A percentile compares a stretch with the other conserved stretches of the same genome.
Evolutionary conservation across 2,329 filamentous ascomycete genomes (phyloP).

Genomic region (Colletotrichum euphorbiae): DNA sequence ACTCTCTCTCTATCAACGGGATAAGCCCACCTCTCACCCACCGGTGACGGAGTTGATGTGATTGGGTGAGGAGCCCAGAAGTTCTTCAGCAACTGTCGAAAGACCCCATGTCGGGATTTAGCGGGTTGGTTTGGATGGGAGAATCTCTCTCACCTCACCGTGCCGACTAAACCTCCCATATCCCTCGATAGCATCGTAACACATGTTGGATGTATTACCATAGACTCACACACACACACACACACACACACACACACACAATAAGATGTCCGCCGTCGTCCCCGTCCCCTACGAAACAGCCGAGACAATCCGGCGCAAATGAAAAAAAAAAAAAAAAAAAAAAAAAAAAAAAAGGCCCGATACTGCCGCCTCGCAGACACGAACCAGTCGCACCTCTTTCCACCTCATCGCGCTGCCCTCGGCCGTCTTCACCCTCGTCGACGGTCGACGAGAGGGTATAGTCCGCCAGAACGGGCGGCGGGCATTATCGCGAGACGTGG

Average conservation of each 20-base stretch:
- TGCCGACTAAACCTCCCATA: not conserved
- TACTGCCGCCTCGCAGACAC: slow-evolving; percentile 40
- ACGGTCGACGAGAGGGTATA: slow-evolving; percentile 8
- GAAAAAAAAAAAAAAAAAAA: too few relatives aligned
- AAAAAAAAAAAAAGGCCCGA: slow-evolving; percentile 34
- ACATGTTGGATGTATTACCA: not conserved
- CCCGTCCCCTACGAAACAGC: slow-evolving; percentile 28
- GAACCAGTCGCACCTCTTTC: slow-evolving; percentile 31
- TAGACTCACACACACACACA: not conserved
- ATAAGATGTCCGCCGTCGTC: not conserved
- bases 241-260: too few relatives aligned
- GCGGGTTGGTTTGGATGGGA: too few relatives aligned
- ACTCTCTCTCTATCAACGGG: too few relatives aligned
- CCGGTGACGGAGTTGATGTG: too few relatives aligned
- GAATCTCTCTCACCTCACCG: not conserved
- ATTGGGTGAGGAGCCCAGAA: too few relatives aligned
- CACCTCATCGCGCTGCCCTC: slow-evolving; percentile 32
- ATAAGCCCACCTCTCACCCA: too few relatives aligned
- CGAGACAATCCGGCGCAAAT: slow-evolving; percentile 39
- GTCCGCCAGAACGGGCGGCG: slow-evolving; percentile 13
- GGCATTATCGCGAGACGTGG: slow-evolving; percentile 39
- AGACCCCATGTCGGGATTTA: too few relatives aligned
- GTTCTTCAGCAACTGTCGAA: too few relatives aligned
- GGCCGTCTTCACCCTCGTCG: slow-evolving; percentile 27
- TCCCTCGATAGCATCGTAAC: not conserved